Evolutionary conservation across 768 basidiomycete genomes (phyloP).

Genomic region (Tephrocybe sp.): DNA sequence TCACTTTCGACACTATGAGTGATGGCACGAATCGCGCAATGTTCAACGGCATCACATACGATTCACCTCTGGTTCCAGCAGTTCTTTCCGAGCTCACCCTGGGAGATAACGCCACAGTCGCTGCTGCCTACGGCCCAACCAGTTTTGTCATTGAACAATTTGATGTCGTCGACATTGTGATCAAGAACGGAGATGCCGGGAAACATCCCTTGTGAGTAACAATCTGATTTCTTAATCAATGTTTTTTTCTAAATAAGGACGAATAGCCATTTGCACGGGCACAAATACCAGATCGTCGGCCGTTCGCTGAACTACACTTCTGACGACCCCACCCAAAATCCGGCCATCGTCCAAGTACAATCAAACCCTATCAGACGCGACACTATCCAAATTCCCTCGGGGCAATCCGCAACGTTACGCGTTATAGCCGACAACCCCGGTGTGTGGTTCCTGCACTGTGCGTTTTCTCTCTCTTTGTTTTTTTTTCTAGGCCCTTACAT

Average conservation of each 20-base stretch:
- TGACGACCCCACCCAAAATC: conserved; percentile 74
- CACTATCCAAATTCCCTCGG: conserved; percentile 74
- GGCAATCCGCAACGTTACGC: conserved; percentile 68
- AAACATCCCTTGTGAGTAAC: conserved; percentile 82
- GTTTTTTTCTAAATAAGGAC: not conserved
- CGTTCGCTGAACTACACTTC: conserved; percentile 70
- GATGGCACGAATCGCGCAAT: conserved; percentile 85
- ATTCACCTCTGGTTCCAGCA: conserved; percentile 68
- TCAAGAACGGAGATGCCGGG: conserved; percentile 69
- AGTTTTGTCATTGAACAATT: conserved; percentile 74
- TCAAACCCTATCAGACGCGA: conserved; percentile 91
- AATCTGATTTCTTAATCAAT: not conserved
- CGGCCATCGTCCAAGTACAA: conserved; percentile 73
- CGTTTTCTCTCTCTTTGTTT: conserved; percentile 5
- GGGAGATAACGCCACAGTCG: conserved; percentile 66
- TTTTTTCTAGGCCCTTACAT: not conserved
- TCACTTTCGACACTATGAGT: conserved; percentile 79
- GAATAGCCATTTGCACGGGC: conserved; percentile 84
- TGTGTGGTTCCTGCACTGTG: conserved; percentile 85
- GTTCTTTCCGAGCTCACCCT: conserved; percentile 76
- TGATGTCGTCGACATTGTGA: conserved; percentile 74
- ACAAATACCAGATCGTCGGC: conserved; percentile 79
- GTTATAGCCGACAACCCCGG: conserved; percentile 92
- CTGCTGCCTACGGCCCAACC: conserved; percentile 73
- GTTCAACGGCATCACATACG: conserved; percentile 70